These are phyloP conservation scores for Russula compacta DNA, from an alignment of 768 basidiomycete species.

Conservation along the genomic window DNA sequence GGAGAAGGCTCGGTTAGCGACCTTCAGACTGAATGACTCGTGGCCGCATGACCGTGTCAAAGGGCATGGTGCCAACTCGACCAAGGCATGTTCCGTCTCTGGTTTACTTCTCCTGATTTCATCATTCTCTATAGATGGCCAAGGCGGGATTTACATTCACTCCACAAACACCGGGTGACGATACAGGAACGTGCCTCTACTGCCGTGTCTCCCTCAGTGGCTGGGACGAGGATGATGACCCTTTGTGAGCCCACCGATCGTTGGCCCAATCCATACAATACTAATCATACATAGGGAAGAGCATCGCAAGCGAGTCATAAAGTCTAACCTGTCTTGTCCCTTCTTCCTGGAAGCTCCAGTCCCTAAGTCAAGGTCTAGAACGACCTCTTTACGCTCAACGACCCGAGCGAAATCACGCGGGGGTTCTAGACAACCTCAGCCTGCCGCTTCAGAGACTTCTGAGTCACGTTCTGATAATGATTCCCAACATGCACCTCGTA, in stretches of 20 bases:
- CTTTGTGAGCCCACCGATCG: slow-evolving; percentile 50
- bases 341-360: slow-evolving; percentile 30
- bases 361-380: slow-evolving; percentile 21
- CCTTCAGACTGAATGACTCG: slow-evolving; percentile 43
- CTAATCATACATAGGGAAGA: slow-evolving; percentile 44
- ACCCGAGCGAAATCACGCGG: slow-evolving; percentile 19
- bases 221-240: slow-evolving; percentile 85
- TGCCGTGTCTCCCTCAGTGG: slow-evolving; percentile 73
- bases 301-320: slow-evolving; percentile 57
- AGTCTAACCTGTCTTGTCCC: slow-evolving; percentile 35
- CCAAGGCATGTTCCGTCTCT: slow-evolving; percentile 40
- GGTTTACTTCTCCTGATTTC: not conserved
- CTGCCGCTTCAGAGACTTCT: slow-evolving; percentile 4
- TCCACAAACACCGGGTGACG: slow-evolving; percentile 58
- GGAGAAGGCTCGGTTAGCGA: slow-evolving; percentile 63
- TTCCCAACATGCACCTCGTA: slow-evolving; percentile 13
- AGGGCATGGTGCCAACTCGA: slow-evolving; percentile 61
- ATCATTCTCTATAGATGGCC: slow-evolving; percentile 53
- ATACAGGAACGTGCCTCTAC: slow-evolving; percentile 79
- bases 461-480: slow-evolving; percentile 12
- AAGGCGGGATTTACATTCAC: slow-evolving; percentile 81
- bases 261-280: not conserved
- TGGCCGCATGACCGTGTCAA: slow-evolving; percentile 63
- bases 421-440: slow-evolving; percentile 13
- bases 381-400: slow-evolving; percentile 25